Evolutionary conservation across 805 yeast species (phyloP), one percentile per base, ranked within the genome.

Genomic region (Lipomyces yamadae): DNA sequence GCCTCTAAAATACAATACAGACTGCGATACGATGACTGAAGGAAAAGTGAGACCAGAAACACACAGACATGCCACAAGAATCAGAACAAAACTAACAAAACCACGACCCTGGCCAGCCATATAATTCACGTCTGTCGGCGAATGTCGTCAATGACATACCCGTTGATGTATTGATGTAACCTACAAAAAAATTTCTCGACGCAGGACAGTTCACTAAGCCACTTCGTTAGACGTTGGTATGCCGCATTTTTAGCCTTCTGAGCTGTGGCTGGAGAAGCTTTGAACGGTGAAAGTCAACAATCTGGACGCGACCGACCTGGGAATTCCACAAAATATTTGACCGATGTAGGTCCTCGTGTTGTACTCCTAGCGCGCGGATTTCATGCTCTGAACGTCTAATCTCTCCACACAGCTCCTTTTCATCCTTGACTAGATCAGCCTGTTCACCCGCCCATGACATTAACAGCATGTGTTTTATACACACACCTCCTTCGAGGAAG

Each of bases 401-500:
- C 8, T 18, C 55, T 2, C 1, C 5, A 30, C 32, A 8, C 35
- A 32, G 15, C 24, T 55, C 39, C 18, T 3, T 29, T 33, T 55
- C 11, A 33, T 32, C 39, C 58, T 55, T 34, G 4, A 55, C 58
- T 13, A 15, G 29, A 33, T 13, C 5, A 13, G 24, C 39, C 35
- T 1, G 58, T 55, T 55, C 42, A 34, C 58, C 58, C 33, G 42
- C 18, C 58, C 58, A 55, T 24, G 58, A 32, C 39, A 55, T 55
- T 32, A 55, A 32, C 39, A 55, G 58, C 58, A 55, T 55, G 58
- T 55, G 58, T 2, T 10, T 2, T 32, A 55, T 32, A 55, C 24
- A 10, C 11, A 2, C 58, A 50, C 54, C 39, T 1, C 42, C 10
- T 11, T 55, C 11, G 58, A 10, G 39, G 39, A 55, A 55, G 29